Evolutionary conservation across 1,284 basidiomycete species (phyloP).

Genomic region (Exobasidium rhododendri): DNA sequence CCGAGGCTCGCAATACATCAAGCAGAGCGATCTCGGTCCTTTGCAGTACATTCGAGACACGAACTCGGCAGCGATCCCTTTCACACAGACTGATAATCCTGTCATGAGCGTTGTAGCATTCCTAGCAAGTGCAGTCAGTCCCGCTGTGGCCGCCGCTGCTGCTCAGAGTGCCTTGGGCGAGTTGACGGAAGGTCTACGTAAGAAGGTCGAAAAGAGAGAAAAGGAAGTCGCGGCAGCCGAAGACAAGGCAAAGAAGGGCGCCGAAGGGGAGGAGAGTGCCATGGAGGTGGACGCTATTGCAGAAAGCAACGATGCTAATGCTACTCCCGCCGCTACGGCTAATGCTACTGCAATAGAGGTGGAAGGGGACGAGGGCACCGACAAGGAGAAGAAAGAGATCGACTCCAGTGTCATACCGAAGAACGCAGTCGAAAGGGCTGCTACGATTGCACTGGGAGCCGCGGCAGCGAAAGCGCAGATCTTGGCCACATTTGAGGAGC

Average conservation of each 20-base stretch:
- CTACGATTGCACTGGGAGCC: conserved; percentile 65
- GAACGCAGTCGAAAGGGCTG: conserved; percentile 46
- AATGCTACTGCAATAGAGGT: conserved; percentile 5
- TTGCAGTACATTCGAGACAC: conserved; percentile 63
- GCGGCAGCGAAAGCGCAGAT: conserved; percentile 80
- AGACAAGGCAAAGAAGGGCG: conserved; percentile 47
- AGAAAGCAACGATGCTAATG: conserved; percentile 8
- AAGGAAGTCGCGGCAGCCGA: conserved; percentile 11
- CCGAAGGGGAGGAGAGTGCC: conserved; percentile 46
- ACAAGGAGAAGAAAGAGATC: background rate
- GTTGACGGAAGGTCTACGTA: conserved; percentile 46
- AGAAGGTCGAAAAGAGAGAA: conserved; percentile 26
- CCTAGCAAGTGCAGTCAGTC: conserved; percentile 84
- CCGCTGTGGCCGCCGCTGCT: conserved; percentile 85
- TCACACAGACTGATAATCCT: conserved; percentile 92
- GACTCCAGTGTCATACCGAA: conserved; percentile 37
- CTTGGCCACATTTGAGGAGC: conserved; percentile 80
- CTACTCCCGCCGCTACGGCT: conserved; percentile 9
- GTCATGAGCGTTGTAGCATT: conserved; percentile 98
- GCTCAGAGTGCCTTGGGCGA: conserved; percentile 80
- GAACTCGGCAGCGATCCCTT: conserved; percentile 61
- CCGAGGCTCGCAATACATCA: background rate
- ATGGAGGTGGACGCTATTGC: conserved; percentile 35
- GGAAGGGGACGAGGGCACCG: conserved; percentile 3
- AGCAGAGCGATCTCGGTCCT: conserved; percentile 65